Evolutionary conservation across 164 flowering plant genomes (phyloP).

Genomic region (Dillenia suffruticosa): DNA sequence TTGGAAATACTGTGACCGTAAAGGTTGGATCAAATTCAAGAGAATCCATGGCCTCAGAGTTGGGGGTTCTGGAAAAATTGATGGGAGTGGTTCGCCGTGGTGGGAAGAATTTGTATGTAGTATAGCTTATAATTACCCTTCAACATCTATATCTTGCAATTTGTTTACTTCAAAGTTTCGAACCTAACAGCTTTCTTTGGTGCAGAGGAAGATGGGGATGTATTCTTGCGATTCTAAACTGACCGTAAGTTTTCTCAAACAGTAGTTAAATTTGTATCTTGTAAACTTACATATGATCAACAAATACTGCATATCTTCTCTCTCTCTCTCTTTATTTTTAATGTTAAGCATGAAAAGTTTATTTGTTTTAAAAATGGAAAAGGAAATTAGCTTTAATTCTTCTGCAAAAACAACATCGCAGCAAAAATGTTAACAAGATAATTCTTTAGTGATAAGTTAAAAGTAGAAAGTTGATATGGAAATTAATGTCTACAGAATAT

Average conservation of each 20-base stretch:
- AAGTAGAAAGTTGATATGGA: background rate
- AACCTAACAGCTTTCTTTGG: background rate
- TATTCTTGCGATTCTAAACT: background rate
- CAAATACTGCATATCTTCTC: too few relatives aligned
- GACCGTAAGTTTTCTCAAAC: background rate
- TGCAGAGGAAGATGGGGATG: background rate
- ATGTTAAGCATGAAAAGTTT: background rate
- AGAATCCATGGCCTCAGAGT: slow-evolving; percentile 18
- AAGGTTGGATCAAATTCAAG: slow-evolving; percentile 17
- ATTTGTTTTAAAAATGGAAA: background rate
- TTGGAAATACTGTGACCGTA: slow-evolving; percentile 8
- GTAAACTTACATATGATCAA: too few relatives aligned
- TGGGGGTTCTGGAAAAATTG: slow-evolving; percentile 20
- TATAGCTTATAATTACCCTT: background rate
- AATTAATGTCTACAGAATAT: background rate
- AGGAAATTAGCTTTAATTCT: background rate
- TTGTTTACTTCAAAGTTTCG: background rate
- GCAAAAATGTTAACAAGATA: background rate
- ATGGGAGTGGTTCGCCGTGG: slow-evolving; percentile 30
- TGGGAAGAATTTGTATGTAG: slow-evolving; percentile 15
- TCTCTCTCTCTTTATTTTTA: too few relatives aligned
- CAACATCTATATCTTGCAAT: background rate
- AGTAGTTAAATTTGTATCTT: too few relatives aligned
- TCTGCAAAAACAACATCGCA: background rate
- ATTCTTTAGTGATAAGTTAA: background rate